Conservation (phyloP, 2,329 filamentous ascomycete species). For the Paraphoma sp. region DNA sequence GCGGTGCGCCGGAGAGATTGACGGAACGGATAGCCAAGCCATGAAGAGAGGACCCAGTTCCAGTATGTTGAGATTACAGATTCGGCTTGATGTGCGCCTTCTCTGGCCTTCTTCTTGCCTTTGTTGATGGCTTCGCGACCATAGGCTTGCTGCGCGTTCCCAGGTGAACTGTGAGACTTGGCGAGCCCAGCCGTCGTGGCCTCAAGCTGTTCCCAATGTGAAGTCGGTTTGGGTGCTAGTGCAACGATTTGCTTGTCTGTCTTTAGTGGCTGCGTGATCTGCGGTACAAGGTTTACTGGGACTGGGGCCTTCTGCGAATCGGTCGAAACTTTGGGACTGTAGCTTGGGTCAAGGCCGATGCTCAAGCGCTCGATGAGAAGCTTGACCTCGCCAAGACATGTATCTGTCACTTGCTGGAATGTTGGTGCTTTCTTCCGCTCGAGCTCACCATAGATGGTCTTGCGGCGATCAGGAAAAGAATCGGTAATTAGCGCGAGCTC, state of each 20-base stretch:
- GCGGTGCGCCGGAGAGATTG: constrained; percentile 72
- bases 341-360: constrained; percentile 45
- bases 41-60: constrained; percentile 47
- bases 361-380: constrained; percentile 72
- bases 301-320: constrained; percentile 25
- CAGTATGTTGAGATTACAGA: constrained; percentile 33
- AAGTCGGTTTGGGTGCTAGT: constrained; percentile 48
- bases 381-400: constrained; percentile 74
- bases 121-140: constrained; percentile 43
- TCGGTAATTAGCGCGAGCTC: constrained; percentile 83
- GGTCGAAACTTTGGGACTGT: constrained; percentile 18
- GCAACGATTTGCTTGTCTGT: constrained; percentile 55
- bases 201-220: constrained; percentile 33
- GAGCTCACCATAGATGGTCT: constrained; percentile 84
- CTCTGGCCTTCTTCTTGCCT: constrained; percentile 41
- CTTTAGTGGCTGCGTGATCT: constrained; percentile 57
- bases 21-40: constrained; percentile 72
- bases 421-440: constrained; percentile 80
- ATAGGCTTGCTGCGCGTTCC: constrained; percentile 44
- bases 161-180: constrained; percentile 47
- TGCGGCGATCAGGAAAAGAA: constrained; percentile 75
- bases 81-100: constrained; percentile 35
- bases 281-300: constrained; percentile 56
- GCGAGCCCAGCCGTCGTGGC: constrained; percentile 51
- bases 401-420: constrained; percentile 78